Base-by-base conservation (phyloP, 768 basidiomycete genomes). In the Steccherinum ochraceum region DNA sequence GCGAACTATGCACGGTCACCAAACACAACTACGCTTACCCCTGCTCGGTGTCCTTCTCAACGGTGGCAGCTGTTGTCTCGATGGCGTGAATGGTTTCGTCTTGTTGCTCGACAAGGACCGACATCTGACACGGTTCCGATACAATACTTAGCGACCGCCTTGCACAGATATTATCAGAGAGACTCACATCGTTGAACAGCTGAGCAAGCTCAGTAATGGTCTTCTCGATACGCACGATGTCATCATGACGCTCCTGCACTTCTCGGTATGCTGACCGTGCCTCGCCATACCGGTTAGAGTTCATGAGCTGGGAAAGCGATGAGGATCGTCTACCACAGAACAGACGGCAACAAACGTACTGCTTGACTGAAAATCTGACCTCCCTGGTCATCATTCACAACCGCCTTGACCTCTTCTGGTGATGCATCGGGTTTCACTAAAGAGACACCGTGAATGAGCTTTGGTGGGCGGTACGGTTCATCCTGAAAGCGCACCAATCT, bases 191-290 rank as follows among this genome's bases (percentile, higher is more conserved):
- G 64, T 93, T 93, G 75, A 97, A 96, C 59, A 99, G 74, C 62
- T 95, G 92, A 10, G 93, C 94, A 42, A 98, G 80, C 69, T 98
- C 92, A 12, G 83, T 84, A 42, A 99, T 72, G 10, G 94, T 98
- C 69, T 80, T 79, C 68, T 97, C 95, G 61, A 99, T 98, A 61
- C 87, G 86, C 69, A 92, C 84, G 67, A 99, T 90, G 59, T 99
- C 94, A 66, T 88, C 89, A 63, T 98, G 93, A 53, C 95, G 86
- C 61, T 87, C 89, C 71, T 98, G 95, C n/a, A 97, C 95, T 64
- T 99, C 95, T 47, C 85, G 82, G 68, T 94, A 96, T 3, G 94
- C 93, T 10, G 86, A 86, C 49, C 86, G 78, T 43, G 94, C 91
- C 62, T 88, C 86, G 48, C 87, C 93, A 59, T 87, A 89, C n/a